A percentile compares a stretch with the other conserved stretches of the same genome.
phyloP scores from a whole-genome alignment of 176 grass and related monocot genomes.

The Carex pumila region DNA sequence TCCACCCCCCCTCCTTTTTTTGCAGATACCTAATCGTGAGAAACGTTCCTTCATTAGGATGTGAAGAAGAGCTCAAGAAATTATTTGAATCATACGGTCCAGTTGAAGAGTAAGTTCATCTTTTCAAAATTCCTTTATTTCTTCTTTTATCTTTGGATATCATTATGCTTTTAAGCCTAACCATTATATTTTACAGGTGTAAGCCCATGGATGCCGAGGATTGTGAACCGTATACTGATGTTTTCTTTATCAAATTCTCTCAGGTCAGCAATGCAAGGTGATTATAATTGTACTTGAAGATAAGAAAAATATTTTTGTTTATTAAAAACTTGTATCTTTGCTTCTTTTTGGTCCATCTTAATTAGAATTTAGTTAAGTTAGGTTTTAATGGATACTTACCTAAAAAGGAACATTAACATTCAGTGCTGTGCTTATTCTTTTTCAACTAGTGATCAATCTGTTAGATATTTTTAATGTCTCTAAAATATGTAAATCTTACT shows the following conservation, averaged over 20 bases:
- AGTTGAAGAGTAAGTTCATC: slow-evolving; percentile 60
- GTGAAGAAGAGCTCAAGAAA: slow-evolving; percentile 54
- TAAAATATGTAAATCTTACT: not conserved
- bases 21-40: slow-evolving; percentile 81
- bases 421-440: not conserved
- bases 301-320: not conserved
- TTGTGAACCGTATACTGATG: slow-evolving; percentile 80
- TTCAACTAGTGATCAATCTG: not conserved
- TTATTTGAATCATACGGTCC: slow-evolving; percentile 65
- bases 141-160: not conserved
- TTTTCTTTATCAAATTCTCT: slow-evolving; percentile 83
- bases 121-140: not conserved
- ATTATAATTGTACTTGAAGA: not conserved
- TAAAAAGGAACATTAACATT: not conserved
- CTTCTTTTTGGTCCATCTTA: not conserved
- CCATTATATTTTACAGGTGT: slow-evolving; percentile 42
- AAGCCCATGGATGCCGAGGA: slow-evolving; percentile 97
- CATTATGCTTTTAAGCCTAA: not conserved
- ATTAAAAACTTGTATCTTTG: not conserved
- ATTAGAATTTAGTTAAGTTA: not conserved
- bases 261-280: slow-evolving; percentile 85
- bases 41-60: slow-evolving; percentile 87
- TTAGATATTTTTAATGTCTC: not conserved
- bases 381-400: not conserved
- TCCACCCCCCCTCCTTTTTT: not conserved